Percentiles rank a stretch among this genome's conserved stretches.
These are phyloP conservation scores for Melampsora americana DNA, from an alignment of 1,284 basidiomycete genomes.

Conservation along the genomic window DNA sequence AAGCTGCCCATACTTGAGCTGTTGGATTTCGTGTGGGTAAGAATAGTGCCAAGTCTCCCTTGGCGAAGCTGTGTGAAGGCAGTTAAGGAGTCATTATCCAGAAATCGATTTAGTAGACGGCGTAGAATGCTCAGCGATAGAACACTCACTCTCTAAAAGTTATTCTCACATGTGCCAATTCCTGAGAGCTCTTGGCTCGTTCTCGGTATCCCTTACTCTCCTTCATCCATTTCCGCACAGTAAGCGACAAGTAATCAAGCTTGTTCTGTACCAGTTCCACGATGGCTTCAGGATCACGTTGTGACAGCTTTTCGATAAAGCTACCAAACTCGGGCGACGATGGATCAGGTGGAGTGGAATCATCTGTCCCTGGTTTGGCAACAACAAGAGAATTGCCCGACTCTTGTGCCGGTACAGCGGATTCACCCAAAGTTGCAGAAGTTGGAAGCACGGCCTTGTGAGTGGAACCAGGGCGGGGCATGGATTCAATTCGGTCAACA, in stretches of 20 bases:
- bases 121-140: neutral
- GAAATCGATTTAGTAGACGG: neutral
- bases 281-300: slow-evolving; percentile 78
- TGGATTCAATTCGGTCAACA: slow-evolving; percentile 17
- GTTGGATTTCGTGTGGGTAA: slow-evolving; percentile 89
- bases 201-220: slow-evolving; percentile 92
- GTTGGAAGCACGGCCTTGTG: slow-evolving; percentile 11
- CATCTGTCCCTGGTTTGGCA: slow-evolving; percentile 57
- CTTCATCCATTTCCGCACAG: slow-evolving; percentile 93
- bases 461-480: slow-evolving; percentile 39
- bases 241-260: slow-evolving; percentile 60
- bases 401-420: slow-evolving; percentile 58
- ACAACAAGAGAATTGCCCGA: slow-evolving; percentile 61
- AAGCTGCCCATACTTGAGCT: slow-evolving; percentile 92
- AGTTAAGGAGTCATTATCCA: neutral
- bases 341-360: slow-evolving; percentile 44
- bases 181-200: slow-evolving; percentile 62
- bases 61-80: slow-evolving; percentile 62
- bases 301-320: slow-evolving; percentile 66
- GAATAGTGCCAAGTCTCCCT: slow-evolving; percentile 90
- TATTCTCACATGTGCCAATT: slow-evolving; percentile 67
- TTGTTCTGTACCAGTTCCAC: slow-evolving; percentile 74
- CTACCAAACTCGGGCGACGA: slow-evolving; percentile 62
- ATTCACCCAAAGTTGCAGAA: slow-evolving; percentile 47
- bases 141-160: slow-evolving; percentile 70